A percentile compares a stretch with the other conserved stretches of the same genome.
phyloP scores from a whole-genome alignment of 306 rosid species.

The Senna siamea region DNA sequence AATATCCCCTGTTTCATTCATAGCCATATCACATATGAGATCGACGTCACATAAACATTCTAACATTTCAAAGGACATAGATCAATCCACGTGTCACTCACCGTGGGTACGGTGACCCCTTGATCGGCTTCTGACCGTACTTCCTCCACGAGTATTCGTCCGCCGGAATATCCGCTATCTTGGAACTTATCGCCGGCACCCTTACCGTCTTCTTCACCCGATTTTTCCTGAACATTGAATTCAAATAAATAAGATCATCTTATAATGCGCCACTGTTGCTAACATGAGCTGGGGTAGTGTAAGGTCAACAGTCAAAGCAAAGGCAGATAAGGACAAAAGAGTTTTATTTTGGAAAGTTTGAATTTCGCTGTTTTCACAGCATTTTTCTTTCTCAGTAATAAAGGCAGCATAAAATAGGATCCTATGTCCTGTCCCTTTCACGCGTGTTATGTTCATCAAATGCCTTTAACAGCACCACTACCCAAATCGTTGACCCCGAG shows the following conservation, averaged over 20 bases:
- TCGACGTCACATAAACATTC: too few species aligned
- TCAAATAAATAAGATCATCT: background rate
- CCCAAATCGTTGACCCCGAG: conserved; percentile 56
- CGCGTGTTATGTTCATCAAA: conserved; percentile 48
- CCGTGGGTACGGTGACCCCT: conserved; percentile 95
- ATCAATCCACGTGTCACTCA: conserved; percentile 18
- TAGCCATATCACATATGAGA: too few species aligned
- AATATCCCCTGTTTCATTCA: conserved; percentile 78
- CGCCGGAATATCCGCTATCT: conserved; percentile 87
- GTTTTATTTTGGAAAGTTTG: conserved; percentile 31
- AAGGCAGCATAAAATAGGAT: conserved; percentile 9
- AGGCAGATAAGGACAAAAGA: conserved; percentile 6
- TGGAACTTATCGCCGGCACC: conserved; percentile 89
- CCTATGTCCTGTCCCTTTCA: conserved; percentile 47
- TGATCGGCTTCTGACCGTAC: conserved; percentile 95
- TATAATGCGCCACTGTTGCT: background rate
- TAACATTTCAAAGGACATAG: too few species aligned
- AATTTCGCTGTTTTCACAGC: conserved; percentile 6
- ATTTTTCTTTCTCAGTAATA: background rate
- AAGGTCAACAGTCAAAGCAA: conserved; percentile 40
- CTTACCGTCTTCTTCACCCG: conserved; percentile 75
- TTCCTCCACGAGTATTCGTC: conserved; percentile 95
- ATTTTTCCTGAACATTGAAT: conserved; percentile 61
- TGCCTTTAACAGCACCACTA: conserved; percentile 36
- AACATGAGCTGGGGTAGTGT: background rate